A percentile compares a stretch with the other conserved stretches of the same genome.
Evolutionary conservation across 1,284 basidiomycete species (phyloP).

Genomic region (Marasmius tenuissimus): DNA sequence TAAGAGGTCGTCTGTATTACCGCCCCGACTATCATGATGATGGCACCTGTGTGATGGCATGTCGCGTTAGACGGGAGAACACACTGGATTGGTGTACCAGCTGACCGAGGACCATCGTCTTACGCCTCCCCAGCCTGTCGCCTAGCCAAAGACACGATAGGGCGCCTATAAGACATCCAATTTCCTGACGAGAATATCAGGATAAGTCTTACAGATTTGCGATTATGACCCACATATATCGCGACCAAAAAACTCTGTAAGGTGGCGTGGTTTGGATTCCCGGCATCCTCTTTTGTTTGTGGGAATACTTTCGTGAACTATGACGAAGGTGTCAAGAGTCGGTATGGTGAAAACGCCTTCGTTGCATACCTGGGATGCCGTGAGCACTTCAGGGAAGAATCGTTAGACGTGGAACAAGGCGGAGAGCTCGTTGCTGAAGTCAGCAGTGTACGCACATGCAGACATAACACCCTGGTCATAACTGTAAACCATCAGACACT

Average conservation of each 20-base stretch:
- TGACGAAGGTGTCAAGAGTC: background rate
- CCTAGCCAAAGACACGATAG: slow-evolving; percentile 56
- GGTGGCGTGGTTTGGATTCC: slow-evolving; percentile 46
- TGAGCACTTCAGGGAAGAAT: slow-evolving; percentile 33
- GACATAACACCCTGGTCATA: slow-evolving; percentile 72
- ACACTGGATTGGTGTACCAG: background rate
- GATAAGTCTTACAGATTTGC: background rate
- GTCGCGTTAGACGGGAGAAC: background rate
- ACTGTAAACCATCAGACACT: slow-evolving; percentile 22
- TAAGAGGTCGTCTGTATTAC: slow-evolving; percentile 57
- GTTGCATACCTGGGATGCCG: slow-evolving; percentile 41
- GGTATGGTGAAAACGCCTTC: background rate
- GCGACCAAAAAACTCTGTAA: slow-evolving; percentile 56
- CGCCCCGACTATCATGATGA: slow-evolving; percentile 64
- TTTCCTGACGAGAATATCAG: slow-evolving; percentile 35
- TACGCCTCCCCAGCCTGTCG: slow-evolving; percentile 50
- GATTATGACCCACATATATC: slow-evolving; percentile 41
- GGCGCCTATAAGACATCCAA: slow-evolving; percentile 53
- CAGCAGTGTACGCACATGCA: slow-evolving; percentile 24
- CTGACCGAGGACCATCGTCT: slow-evolving; percentile 45
- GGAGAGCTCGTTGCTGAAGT: background rate
- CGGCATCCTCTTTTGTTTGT: slow-evolving; percentile 34
- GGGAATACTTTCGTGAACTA: slow-evolving; percentile 55
- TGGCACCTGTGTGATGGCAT: slow-evolving; percentile 2
- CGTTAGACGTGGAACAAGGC: too few species aligned